phyloP scores from a whole-genome alignment of 768 basidiomycete genomes.

The Boletus rufocinnamomeus region DNA sequence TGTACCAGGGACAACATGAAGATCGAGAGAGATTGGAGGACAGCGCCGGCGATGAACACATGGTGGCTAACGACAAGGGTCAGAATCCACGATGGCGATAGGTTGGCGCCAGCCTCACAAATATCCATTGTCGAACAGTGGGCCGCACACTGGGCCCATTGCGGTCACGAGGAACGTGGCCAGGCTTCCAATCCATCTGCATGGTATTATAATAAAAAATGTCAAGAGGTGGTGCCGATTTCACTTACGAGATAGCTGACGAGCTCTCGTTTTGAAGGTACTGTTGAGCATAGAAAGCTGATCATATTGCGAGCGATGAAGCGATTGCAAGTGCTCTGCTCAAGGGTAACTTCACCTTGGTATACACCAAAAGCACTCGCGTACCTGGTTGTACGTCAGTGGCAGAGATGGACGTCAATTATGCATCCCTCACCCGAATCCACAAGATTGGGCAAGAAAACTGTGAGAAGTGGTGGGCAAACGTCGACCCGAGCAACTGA shows the following conservation, averaged over 20 bases:
- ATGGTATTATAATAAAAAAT: background rate
- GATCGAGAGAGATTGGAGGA: conserved; percentile 31
- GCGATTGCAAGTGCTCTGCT: background rate
- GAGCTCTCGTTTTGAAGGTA: conserved; percentile 25
- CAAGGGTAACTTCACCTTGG: conserved; percentile 18
- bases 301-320: background rate
- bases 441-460: conserved; percentile 30
- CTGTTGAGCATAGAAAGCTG: conserved; percentile 27
- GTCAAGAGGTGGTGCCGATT: background rate
- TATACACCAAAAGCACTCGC: conserved; percentile 30
- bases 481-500: background rate
- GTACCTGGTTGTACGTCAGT: conserved; percentile 16
- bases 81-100: background rate
- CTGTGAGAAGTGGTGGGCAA: conserved; percentile 10
- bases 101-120: conserved; percentile 20
- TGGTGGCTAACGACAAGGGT: conserved; percentile 9
- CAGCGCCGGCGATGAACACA: conserved; percentile 27
- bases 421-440: conserved; percentile 23
- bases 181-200: conserved; percentile 33
- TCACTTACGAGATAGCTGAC: conserved; percentile 28
- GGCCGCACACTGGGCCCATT: conserved; percentile 28
- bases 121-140: conserved; percentile 30
- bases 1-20: conserved; percentile 42
- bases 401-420: background rate
- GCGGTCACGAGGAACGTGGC: conserved; percentile 18